Evolutionary conservation across 495 filamentous ascomycete species (phyloP), one percentile per base, ranked within the genome.

Genomic region (Daldinia grandis): DNA sequence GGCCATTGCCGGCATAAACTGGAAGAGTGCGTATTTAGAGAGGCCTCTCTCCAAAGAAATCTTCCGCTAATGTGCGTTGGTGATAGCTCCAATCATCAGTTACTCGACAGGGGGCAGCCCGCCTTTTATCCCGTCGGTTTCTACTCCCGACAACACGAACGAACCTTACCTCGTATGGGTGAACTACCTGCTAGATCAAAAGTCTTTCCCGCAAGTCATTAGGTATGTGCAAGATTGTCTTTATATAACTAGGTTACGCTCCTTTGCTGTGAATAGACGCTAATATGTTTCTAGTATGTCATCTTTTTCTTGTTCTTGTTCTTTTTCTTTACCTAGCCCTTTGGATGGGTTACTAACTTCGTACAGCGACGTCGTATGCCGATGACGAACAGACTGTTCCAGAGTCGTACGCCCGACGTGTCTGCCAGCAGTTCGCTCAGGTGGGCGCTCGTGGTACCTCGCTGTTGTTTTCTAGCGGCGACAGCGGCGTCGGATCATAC

Each of bases 381-480:
- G 92, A 95, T 69, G 87, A 93, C 51, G 93, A 97, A 76, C 80
- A 94, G 80, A 91, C 87, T 4, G 86, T 95, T 0, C 91, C 92
- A 0, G 74, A 81, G 35, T 76, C 82, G 1, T 96, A 93, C 71
- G 88, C 91, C 44, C 79, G 81, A 47, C 84, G 82, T 40, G 90
- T 93, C 4, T 95, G 93, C 81, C 87, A 90, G 75, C 86, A 92
- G 76, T 80, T 84, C 67, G 79, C 77, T 44, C 80, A 84, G 66
- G 87, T 95, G 15, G 92, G 92, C 38, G 87, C 87, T 33, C 90
- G 92, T 25, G 93, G 93, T 53, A 90, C 93, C 2, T 90, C 91
- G 5, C 82, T 96, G 1, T 79, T 96, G 55, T 91, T 91, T 77
- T 87, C 89, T 5, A 89, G 88, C 4, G 92, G 93, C 7, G 92